phyloP scores from a whole-genome alignment of 495 filamentous ascomycete genomes.

The Podospora pseudoanserina region DNA sequence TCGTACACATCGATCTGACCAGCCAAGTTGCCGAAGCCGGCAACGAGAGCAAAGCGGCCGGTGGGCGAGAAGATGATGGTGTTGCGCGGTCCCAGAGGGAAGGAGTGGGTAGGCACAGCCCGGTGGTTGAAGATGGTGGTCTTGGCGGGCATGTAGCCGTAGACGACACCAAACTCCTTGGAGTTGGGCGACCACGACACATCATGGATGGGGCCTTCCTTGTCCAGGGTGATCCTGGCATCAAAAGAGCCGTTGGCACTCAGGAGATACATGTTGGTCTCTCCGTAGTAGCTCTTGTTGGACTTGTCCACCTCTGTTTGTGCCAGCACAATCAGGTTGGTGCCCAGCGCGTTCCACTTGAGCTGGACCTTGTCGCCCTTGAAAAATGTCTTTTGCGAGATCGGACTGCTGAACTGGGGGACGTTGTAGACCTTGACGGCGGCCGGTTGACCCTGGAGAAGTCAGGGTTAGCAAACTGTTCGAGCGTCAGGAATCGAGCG shows the following conservation, averaged over 20 bases:
- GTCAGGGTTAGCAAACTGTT: constrained; percentile 13
- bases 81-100: constrained; percentile 83
- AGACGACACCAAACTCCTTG: constrained; percentile 93
- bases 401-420: constrained; percentile 70
- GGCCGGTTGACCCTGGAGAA: constrained; percentile 76
- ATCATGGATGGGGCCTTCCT: constrained; percentile 97
- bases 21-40: constrained; percentile 94
- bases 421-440: constrained; percentile 92
- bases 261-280: constrained; percentile 94
- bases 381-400: constrained; percentile 98
- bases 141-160: constrained; percentile 97
- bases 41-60: constrained; percentile 86
- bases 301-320: constrained; percentile 98
- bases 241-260: constrained; percentile 90
- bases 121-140: constrained; percentile 92
- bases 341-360: constrained; percentile 93
- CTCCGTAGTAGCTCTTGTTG: constrained; percentile 97
- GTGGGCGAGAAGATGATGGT: constrained; percentile 94
- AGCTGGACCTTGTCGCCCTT: constrained; percentile 98
- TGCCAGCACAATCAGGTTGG: constrained; percentile 87
- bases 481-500: neutral
- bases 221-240: constrained; percentile 87
- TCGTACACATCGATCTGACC: constrained; percentile 98
- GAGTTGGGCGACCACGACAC: constrained; percentile 97
- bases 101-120: constrained; percentile 73